Evolutionary conservation across 2,329 filamentous ascomycete species (phyloP).

Genomic region (Triangularia verruculosa): DNA sequence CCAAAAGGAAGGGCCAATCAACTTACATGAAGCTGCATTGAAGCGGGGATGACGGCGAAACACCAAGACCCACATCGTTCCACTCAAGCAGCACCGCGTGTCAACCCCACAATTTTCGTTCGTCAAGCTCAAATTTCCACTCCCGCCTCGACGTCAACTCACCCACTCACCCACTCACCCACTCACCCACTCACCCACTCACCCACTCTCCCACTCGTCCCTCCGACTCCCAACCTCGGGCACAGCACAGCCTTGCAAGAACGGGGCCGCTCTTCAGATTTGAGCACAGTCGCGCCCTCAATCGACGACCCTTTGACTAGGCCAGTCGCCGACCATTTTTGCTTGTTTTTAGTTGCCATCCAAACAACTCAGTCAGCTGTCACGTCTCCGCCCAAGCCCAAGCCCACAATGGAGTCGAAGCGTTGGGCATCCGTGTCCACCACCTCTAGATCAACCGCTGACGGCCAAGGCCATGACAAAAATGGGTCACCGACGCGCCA

Average conservation of each 20-base stretch:
- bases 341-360: background rate
- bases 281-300: background rate
- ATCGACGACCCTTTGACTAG: constrained; percentile 11
- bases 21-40: constrained; percentile 2
- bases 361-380: too few relatives aligned
- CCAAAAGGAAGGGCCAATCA: background rate
- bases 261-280: constrained; percentile 3
- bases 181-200: too few relatives aligned
- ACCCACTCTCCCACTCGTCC: background rate
- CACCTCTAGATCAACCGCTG: background rate
- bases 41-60: background rate
- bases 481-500: background rate
- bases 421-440: constrained; percentile 9
- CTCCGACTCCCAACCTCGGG: background rate
- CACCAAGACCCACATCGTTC: background rate
- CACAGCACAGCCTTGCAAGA: background rate
- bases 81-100: constrained; percentile 1
- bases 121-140: constrained; percentile 2
- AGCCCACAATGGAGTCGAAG: background rate
- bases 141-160: constrained; percentile 1
- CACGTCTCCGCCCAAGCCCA: background rate
- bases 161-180: background rate
- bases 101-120: constrained; percentile 7
- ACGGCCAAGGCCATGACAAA: background rate
- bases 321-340: constrained; percentile 5